Evolutionary conservation across 2,329 filamentous ascomycete genomes (phyloP), one percentile per base, ranked within the genome.

Genomic region (Akanthomyces uredinophilus): DNA sequence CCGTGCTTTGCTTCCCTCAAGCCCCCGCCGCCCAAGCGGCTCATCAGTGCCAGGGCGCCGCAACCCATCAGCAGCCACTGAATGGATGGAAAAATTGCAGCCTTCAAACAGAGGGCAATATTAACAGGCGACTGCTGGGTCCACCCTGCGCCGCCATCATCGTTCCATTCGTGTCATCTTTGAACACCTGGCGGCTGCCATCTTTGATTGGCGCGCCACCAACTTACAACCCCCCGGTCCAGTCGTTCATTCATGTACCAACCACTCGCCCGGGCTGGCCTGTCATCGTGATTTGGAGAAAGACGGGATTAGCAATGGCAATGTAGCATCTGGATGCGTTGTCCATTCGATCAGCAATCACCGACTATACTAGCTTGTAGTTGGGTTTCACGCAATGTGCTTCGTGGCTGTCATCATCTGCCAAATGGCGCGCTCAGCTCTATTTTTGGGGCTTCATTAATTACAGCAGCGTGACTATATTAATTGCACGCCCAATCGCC

Each of bases 191-290:
- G 50, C 41, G 58, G 39, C 41, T 54, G 41, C 49, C 57, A 53
- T 60, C 58, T 27, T 37, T 60, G 39, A 51, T 60, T 60, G 58
- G 58, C 58, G 58, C 47, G 22, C 32, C 24, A 27, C 22, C 24
- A n/a, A 5, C 20, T 39, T 37, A 20, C 29, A 22, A 18, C 2
- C 11, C 14, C 7, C 14, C 32, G 11, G 16, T 10, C 32, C 7
- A 16, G 4, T 35, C 32, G 7, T 35, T 8, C 32, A 35, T 35
- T 35, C 27, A 6, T 29, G 32, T 35, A 35, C 27, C 27, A 29
- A 29, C 27, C 27, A 24, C 11, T 29, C 32, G 47, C 27, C 47
- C 49, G 22, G 22, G 49, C 27, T 52, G 49, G 46, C 46, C 46
- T 29, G 11, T 5, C 22, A 24, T 49, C 11, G 24, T 47, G 24